Conservation (phyloP, 2,329 filamentous ascomycete genomes). For the Fusarium circinatum region DNA sequence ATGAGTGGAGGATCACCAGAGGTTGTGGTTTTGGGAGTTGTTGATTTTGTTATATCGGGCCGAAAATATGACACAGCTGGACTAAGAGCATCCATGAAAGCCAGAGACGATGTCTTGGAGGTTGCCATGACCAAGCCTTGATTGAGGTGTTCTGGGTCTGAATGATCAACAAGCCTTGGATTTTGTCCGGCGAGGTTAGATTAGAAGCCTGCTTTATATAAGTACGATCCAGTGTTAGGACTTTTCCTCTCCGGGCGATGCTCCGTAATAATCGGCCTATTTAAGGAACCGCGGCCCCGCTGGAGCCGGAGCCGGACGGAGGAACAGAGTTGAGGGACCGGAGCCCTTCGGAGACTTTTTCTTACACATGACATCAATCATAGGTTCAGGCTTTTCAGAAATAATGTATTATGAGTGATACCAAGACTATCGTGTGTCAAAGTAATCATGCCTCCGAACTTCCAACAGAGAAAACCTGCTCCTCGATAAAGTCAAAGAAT, state of each 20-base stretch:
- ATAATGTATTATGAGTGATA: neutral
- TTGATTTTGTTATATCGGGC: neutral
- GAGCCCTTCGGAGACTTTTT: conserved; percentile 7
- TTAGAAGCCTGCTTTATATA: neutral
- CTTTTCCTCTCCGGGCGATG: neutral
- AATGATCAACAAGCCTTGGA: neutral
- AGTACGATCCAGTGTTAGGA: neutral
- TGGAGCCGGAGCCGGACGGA: conserved; percentile 22
- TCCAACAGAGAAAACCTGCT: conserved; percentile 31
- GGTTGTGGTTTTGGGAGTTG: neutral
- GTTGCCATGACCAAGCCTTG: conserved; percentile 41
- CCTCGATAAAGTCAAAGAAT: conserved; percentile 37
- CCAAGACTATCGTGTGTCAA: neutral
- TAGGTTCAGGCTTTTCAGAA: neutral
- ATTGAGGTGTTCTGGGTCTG: neutral
- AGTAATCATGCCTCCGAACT: neutral
- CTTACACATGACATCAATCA: neutral
- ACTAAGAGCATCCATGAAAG: conserved; percentile 53
- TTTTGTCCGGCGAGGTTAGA: neutral
- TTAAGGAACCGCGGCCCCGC: conserved; percentile 27
- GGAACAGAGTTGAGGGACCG: neutral
- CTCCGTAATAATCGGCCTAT: neutral
- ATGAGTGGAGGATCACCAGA: conserved; percentile 56
- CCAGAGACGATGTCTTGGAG: conserved; percentile 41
- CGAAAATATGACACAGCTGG: conserved; percentile 50